phyloP scores from a whole-genome alignment of 441 rosid species.

The Isatis lusitanica region DNA sequence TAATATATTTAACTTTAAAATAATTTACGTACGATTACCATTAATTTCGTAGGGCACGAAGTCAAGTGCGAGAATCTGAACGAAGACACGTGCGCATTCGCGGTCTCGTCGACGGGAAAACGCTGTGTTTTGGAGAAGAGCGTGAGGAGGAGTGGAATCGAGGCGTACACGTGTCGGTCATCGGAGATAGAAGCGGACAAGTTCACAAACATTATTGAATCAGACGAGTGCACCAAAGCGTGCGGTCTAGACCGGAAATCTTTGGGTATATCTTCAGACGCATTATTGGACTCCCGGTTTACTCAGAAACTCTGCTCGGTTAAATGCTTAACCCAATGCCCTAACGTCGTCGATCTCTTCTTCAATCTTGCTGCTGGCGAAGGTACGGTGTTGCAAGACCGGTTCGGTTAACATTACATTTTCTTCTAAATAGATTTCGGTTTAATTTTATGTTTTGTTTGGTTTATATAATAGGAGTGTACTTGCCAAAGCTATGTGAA shows the following conservation, averaged over 20 bases:
- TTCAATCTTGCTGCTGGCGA: conserved; percentile 89
- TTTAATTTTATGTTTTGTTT: not conserved
- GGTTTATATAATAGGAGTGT: conserved; percentile 50
- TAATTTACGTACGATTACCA: not conserved
- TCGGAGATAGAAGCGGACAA: conserved; percentile 72
- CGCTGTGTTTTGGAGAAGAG: conserved; percentile 74
- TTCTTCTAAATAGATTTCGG: not conserved
- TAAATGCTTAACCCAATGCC: conserved; percentile 69
- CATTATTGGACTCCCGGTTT: conserved; percentile 66
- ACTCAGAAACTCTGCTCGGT: conserved; percentile 63
- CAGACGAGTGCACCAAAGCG: conserved; percentile 58
- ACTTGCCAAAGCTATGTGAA: conserved; percentile 70
- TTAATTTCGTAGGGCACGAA: conserved; percentile 30
- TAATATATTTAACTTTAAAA: too few species aligned
- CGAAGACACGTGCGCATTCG: conserved; percentile 63
- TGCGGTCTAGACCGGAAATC: conserved; percentile 76
- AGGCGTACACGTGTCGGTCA: conserved; percentile 53
- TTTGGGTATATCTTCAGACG: conserved; percentile 79
- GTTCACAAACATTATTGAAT: conserved; percentile 60
- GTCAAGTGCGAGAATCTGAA: conserved; percentile 61
- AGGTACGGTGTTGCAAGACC: conserved; percentile 44
- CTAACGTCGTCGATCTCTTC: conserved; percentile 78
- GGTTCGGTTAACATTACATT: not conserved
- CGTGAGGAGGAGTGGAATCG: conserved; percentile 56
- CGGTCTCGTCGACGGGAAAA: conserved; percentile 66